phyloP scores from a whole-genome alignment of 129 eudicot genomes.

The Gnaphalium uliginosum region DNA sequence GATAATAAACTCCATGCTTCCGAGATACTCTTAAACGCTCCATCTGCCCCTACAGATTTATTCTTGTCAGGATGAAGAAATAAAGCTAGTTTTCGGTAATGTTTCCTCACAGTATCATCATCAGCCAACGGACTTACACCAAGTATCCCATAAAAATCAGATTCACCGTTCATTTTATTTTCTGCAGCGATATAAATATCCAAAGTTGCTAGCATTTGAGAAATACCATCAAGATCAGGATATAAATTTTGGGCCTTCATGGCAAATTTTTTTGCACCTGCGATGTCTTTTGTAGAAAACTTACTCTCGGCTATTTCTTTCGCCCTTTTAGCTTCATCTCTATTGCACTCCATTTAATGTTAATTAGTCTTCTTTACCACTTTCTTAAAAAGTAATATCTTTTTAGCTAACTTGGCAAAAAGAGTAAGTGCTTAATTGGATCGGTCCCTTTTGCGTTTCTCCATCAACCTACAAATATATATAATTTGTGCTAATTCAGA shows the following conservation, averaged over 20 bases:
- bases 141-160: constrained; percentile 77
- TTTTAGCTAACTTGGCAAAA: constrained; percentile 13
- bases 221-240: constrained; percentile 82
- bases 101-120: constrained; percentile 68
- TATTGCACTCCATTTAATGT: constrained; percentile 76
- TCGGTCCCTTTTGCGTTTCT: constrained; percentile 17
- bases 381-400: not conserved
- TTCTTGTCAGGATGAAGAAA: constrained; percentile 92
- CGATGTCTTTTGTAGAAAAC: constrained; percentile 54
- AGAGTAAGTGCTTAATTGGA: not conserved
- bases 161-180: constrained; percentile 56
- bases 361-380: not conserved
- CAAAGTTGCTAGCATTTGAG: constrained; percentile 67
- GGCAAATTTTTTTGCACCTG: constrained; percentile 76
- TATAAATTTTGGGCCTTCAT: constrained; percentile 69
- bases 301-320: constrained; percentile 81
- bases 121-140: constrained; percentile 70
- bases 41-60: constrained; percentile 85
- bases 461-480: constrained; percentile 29
- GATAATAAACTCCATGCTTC: constrained; percentile 87
- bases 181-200: constrained; percentile 66
- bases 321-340: constrained; percentile 84
- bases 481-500: constrained; percentile 11
- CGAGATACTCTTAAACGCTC: constrained; percentile 73
- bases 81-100: constrained; percentile 69